phyloP scores from a whole-genome alignment of 345 rosid genomes.

The Fremontodendron californicum region DNA sequence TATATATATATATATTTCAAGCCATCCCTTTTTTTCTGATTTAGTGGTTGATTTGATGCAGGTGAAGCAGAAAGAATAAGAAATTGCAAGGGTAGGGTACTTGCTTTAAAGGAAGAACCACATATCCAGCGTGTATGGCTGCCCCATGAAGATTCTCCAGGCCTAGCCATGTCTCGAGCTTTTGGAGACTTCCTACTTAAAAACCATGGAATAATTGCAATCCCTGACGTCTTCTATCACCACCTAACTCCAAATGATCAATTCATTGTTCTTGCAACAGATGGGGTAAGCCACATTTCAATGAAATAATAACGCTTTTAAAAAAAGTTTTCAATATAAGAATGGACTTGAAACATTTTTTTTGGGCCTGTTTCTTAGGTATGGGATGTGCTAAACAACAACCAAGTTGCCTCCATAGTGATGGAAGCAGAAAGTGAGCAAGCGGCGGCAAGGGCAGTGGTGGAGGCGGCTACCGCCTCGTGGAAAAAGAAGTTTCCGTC shows the following conservation, averaged over 20 bases:
- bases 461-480: conserved; percentile 53
- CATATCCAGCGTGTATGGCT: conserved; percentile 86
- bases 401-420: conserved; percentile 51
- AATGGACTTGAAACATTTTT: not conserved
- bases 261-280: conserved; percentile 71
- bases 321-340: not conserved
- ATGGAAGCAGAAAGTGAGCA: conserved; percentile 35
- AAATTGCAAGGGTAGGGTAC: conserved; percentile 66
- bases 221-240: conserved; percentile 60
- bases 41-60: conserved; percentile 20
- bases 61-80: conserved; percentile 84
- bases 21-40: not conserved
- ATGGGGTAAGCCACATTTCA: conserved; percentile 52
- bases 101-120: conserved; percentile 64
- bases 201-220: conserved; percentile 63
- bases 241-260: conserved; percentile 49
- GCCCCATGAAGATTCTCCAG: conserved; percentile 71
- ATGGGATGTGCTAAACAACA: conserved; percentile 78
- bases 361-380: conserved; percentile 30
- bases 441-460: conserved; percentile 54
- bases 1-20: not conserved
- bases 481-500: conserved; percentile 66
- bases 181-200: conserved; percentile 78
- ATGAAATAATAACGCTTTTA: not conserved
- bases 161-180: conserved; percentile 95